Conservation (phyloP, 345 rosid species). For the Cardamine occulta region DNA sequence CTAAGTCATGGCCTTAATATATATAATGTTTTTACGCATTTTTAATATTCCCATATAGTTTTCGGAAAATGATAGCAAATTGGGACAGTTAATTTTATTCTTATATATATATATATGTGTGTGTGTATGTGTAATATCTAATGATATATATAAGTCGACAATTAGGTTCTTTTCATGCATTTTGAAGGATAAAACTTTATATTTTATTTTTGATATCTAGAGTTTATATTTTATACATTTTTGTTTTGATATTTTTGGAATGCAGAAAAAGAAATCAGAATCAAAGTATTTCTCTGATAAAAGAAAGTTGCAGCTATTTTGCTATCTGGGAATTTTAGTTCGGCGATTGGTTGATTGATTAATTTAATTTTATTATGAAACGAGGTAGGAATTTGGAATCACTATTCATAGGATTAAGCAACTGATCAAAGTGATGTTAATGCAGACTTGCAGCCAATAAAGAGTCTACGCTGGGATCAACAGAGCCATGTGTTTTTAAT, state of each 20-base stretch:
- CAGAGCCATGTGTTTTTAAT: conserved; percentile 28
- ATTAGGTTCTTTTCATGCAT: not conserved
- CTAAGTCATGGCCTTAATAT: conserved; percentile 10
- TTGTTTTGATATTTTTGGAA: not conserved
- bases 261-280: not conserved
- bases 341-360: not conserved
- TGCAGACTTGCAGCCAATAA: not conserved
- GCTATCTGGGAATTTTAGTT: not conserved
- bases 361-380: conserved; percentile 8
- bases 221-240: not conserved
- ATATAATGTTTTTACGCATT: not conserved
- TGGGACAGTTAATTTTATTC: not conserved
- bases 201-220: not conserved
- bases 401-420: conserved; percentile 26
- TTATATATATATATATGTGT: not conserved
- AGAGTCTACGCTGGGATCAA: conserved; percentile 12
- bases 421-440: conserved; percentile 9
- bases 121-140: not conserved
- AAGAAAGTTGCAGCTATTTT: not conserved
- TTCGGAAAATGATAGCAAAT: conserved; percentile 21
- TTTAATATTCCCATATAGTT: conserved; percentile 1
- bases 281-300: not conserved
- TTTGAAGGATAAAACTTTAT: not conserved
- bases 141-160: conserved; percentile 4
- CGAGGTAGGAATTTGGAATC: conserved; percentile 5